phyloP scores from a whole-genome alignment of 225 moss, liverwort and hornwort genomes.

The Sphagnum tenellum region DNA sequence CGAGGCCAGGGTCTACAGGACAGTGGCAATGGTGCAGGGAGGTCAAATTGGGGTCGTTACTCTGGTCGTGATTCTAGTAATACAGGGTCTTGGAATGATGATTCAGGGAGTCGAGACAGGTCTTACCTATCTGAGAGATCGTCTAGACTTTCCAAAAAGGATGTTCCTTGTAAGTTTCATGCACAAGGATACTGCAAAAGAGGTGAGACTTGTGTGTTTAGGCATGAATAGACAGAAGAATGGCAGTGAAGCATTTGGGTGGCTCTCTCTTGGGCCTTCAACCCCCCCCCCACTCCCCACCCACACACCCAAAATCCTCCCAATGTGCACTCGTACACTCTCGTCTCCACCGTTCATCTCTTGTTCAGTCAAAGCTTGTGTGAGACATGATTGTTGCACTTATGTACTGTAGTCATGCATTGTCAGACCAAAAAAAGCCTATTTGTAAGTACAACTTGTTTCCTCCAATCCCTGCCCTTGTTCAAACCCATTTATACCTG shows the following conservation, averaged over 20 bases:
- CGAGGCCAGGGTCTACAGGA: slow-evolving; percentile 33
- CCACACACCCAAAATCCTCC: too few species aligned
- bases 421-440: too few species aligned
- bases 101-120: slow-evolving; percentile 19
- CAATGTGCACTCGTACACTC: too few species aligned
- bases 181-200: slow-evolving; percentile 86
- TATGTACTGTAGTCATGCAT: too few species aligned
- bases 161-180: slow-evolving; percentile 83
- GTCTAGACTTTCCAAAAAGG: slow-evolving; percentile 48
- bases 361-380: too few species aligned
- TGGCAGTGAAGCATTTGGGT: neutral
- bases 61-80: slow-evolving; percentile 37
- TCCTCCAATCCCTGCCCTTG: too few species aligned
- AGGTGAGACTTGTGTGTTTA: slow-evolving; percentile 89
- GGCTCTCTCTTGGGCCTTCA: too few species aligned
- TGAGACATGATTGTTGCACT: too few species aligned
- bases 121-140: slow-evolving; percentile 31
- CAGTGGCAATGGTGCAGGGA: slow-evolving; percentile 29
- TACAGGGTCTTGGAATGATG: slow-evolving; percentile 23
- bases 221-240: slow-evolving; percentile 53
- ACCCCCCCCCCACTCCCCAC: too few species aligned
- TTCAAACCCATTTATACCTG: too few species aligned
- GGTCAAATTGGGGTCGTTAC: slow-evolving; percentile 30
- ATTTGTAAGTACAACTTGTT: too few species aligned
- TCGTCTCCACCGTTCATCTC: too few species aligned